Base-by-base conservation (phyloP, 225 moss, liverwort and hornwort species). In the Physcomitrium patens region DNA sequence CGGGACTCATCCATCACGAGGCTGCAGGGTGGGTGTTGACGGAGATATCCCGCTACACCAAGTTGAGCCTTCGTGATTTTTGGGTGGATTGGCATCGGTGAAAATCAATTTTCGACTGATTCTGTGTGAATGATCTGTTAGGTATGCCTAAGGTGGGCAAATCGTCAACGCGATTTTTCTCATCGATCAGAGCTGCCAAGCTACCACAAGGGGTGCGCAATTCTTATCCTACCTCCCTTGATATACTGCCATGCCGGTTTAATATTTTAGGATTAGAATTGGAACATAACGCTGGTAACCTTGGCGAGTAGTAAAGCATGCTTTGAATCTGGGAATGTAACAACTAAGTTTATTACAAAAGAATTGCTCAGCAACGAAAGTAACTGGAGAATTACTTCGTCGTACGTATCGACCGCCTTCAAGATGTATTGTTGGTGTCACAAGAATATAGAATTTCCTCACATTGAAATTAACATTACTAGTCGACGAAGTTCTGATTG, bases 181-280 rank as follows among this genome's bases (percentile, higher is more conserved):
- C 69, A 45, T 57, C 79, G 65, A 49, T 71, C 44, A 42, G 81
- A 63, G 93, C 91, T 74, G 83, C 86, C 19, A 89, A 91, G 77
- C 79, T 89, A 75, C 89, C 93, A 26, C 46, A 69, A 20, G 89
- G 91, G 81, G 93, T 93, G 81, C 5, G 71, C 62, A 14, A 46
- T 70, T 63, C 53, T 48, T 2, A 24, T 50, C 57, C 48, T 62
- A 12, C 0, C 5, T 62, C 11, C 48, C 12, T 10, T 11, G 37
- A 10, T 69, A 5, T 3, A n/a, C 7, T 44, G 67, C 19, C 45
- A 46, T 76, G 18, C 12, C 24, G 24, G 24, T 24, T 24, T 1
- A 24, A 24, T 24, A 24, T 24, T 24, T 24, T 24, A 1, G 24
- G 24, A 24, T 24, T 24, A 24, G 24, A 24, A 24, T 24, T 61